Evolutionary conservation across 805 yeast species (phyloP).

Genomic region (Metschnikowia hibisci): DNA sequence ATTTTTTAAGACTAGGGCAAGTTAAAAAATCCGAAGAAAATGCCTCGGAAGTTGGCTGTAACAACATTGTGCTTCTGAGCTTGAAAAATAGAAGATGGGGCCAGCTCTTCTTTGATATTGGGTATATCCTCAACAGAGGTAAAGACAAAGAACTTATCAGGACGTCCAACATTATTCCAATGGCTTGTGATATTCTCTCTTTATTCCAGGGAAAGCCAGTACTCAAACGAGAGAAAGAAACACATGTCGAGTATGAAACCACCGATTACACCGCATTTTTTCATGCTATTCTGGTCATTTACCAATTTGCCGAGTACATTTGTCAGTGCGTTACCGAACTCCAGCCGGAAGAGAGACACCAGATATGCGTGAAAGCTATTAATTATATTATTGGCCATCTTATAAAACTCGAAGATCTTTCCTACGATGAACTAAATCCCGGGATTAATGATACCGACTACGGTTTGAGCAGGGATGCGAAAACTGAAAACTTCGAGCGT

Average conservation of each 20-base stretch:
- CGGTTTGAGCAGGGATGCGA: conserved; percentile 13
- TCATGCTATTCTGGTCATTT: conserved; percentile 63
- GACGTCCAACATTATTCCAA: conserved; percentile 46
- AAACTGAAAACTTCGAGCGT: conserved; percentile 25
- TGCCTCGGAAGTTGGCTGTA: conserved; percentile 36
- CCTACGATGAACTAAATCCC: not conserved
- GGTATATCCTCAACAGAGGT: conserved; percentile 71
- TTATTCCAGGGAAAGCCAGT: conserved; percentile 79
- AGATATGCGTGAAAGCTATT: conserved; percentile 26
- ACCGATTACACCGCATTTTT: conserved; percentile 75
- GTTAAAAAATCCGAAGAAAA: conserved; percentile 24
- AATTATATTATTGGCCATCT: conserved; percentile 28
- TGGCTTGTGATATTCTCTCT: conserved; percentile 60
- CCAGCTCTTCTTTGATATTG: conserved; percentile 73
- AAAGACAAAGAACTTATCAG: conserved; percentile 47
- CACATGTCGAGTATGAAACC: conserved; percentile 88
- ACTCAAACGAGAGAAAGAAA: conserved; percentile 65
- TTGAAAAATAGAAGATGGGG: conserved; percentile 72
- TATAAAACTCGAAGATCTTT: conserved; percentile 23
- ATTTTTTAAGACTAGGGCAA: conserved; percentile 54
- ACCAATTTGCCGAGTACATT: conserved; percentile 55
- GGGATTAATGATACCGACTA: conserved; percentile 13
- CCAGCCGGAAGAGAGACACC: conserved; percentile 8
- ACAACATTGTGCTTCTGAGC: conserved; percentile 21
- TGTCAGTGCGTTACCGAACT: conserved; percentile 41